Base-by-base conservation (phyloP, 1,284 basidiomycete genomes). In the Cutaneotrichosporon cavernicola region DNA sequence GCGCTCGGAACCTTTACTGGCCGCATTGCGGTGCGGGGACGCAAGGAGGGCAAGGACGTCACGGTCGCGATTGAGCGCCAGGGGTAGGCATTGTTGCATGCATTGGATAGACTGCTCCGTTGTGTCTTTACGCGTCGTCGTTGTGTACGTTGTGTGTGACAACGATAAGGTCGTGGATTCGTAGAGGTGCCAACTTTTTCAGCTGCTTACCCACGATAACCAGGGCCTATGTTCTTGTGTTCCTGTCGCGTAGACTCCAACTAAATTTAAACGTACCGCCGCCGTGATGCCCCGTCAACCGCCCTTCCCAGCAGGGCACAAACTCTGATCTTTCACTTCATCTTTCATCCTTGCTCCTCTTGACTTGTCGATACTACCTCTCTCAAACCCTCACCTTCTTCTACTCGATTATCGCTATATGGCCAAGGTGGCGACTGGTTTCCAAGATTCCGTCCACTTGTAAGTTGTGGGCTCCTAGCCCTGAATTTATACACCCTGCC, bases 1-100 rank as follows among this genome's bases (percentile, higher is more conserved):
- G 61, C 67, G 64, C 63, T 78, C n/a, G 73, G 71, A 10, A 64
- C 21, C 11, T 73, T 69, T 66, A 62, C 59, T 11, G 72, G 67
- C 1, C 40, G 59, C 7, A 66, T 78, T 11, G 43, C 50, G 21
- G 57, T 73, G 2, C 68, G 68, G 57, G 71, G 67, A 40, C 72
- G 72, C 11, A 64, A 63, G 50, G 73, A 74, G 63, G 32, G 60
- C 31, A 62, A 65, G 18, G 62, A 58, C 21, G 63, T 78, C 31
- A 66, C 69, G 58, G 72, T 75, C 36, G 69, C 56, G 63, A 52
- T 62, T 32, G 58, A 60, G 7, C 60, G 63, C 36, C 34, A 53
- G 60, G 62, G 52, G 60, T 67, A 64, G 58, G 52, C 26, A 40
- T 9, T 59, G 43, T 46, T 46, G 51, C 30, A 53, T 53, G 51